Base-by-base conservation (phyloP, 768 basidiomycete genomes). In the Mycena belliarum region DNA sequence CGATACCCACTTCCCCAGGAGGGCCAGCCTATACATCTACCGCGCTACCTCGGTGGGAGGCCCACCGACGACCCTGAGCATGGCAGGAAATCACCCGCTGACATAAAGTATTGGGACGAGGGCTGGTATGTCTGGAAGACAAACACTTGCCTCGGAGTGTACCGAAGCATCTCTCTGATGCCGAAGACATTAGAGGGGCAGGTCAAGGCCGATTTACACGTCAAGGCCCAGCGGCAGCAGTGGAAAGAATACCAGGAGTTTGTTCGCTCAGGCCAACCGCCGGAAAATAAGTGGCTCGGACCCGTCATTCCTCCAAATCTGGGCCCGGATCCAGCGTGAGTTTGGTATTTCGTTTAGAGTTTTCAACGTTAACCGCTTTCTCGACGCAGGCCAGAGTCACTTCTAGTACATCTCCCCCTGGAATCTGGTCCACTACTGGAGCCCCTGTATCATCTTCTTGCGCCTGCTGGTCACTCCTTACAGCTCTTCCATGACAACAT, bases 71-170 rank as follows among this genome's bases (percentile, higher is more conserved):
- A 75, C 55, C 51, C 69, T 26, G 70, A 67, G 6, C 63, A 65
- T 23, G 60, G 38, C 24, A 72, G 43, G 48, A 64, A 35, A 52
- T 49, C 63, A 20, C 61, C 71, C 55, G 56, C 71, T 59, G 74
- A 80, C 21, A 75, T 73, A 40, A 83, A 80, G 60, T 79, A 81
- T 64, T 92, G 89, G 89, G 79, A 88, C 54, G 83, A 85, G 64
- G 89, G 89, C 6, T 87, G 82, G 80, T 92, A 92, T 66, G 64
- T 92, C 40, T 91, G 88, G 88, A 79, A 82, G 49, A 81, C 82
- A 16, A 76, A 75, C 52, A 83, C 77, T 47, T 75, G 78, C 46
- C 76, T 75, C 68, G 82, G 79, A 12, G 76, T 80, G 9, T 75
- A 79, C 61, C 81, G 86, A 66, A 84, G 83, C 65, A 70, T 85